These are phyloP conservation scores for Ormosia semicastrata DNA, from an alignment of 306 rosid genomes.

Conservation along the genomic window DNA sequence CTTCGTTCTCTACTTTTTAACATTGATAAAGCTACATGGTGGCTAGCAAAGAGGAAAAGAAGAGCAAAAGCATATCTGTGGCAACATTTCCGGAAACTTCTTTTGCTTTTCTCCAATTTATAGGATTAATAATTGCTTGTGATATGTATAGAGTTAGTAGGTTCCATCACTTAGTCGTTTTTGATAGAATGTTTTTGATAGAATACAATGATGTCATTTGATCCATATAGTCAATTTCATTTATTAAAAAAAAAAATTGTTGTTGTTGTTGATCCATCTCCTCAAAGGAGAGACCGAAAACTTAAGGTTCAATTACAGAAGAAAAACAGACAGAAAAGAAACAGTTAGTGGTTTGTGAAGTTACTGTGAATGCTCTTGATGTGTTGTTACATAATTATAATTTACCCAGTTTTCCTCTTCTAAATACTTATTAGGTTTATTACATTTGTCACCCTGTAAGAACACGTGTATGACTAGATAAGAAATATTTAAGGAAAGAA, in stretches of 20 bases:
- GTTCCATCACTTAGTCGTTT: too few relatives aligned
- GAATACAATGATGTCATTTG: too few relatives aligned
- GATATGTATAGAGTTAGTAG: neutral
- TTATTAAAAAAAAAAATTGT: too few relatives aligned
- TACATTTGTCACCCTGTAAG: neutral
- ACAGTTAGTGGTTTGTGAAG: neutral
- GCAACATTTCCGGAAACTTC: neutral
- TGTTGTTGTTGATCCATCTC: too few relatives aligned
- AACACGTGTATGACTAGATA: neutral
- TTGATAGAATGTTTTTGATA: too few relatives aligned
- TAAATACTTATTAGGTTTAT: neutral
- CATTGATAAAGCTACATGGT: neutral
- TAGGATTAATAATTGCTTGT: neutral
- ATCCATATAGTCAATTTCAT: too few relatives aligned
- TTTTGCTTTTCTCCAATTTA: neutral
- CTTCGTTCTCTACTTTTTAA: neutral
- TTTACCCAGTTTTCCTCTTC: neutral
- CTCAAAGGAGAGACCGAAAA: neutral
- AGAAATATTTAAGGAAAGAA: neutral
- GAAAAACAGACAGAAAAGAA: neutral
- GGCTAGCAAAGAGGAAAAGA: neutral
- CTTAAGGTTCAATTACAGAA: neutral
- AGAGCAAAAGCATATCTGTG: neutral
- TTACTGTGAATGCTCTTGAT: too few relatives aligned
- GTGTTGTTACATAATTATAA: neutral